Evolutionary conservation across 1,284 basidiomycete species (phyloP).

Genomic region (Malassezia restricta): DNA sequence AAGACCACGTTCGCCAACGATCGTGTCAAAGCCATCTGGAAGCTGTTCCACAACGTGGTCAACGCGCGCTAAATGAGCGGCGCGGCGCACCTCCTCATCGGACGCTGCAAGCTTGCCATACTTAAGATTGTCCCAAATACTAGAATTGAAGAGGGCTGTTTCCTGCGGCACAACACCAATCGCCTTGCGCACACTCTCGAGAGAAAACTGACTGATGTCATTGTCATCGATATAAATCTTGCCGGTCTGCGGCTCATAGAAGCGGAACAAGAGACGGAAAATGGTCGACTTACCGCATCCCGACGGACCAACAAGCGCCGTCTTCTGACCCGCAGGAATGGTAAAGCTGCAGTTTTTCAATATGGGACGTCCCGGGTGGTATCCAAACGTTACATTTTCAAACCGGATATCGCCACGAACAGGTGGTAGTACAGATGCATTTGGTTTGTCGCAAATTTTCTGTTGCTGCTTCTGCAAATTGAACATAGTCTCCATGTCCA

Average conservation of each 20-base stretch:
- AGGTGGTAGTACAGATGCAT: constrained; percentile 59
- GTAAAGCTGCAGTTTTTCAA: constrained; percentile 67
- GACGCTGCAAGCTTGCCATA: constrained; percentile 80
- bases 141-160: constrained; percentile 88
- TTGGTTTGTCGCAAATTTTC: constrained; percentile 61
- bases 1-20: constrained; percentile 85
- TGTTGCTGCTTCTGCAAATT: constrained; percentile 75
- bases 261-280: constrained; percentile 82
- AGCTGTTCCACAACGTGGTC: constrained; percentile 66
- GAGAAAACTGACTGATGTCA: constrained; percentile 62
- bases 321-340: constrained; percentile 86
- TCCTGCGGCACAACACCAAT: constrained; percentile 97
- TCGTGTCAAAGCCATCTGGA: constrained; percentile 74
- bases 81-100: constrained; percentile 75
- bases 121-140: constrained; percentile 85
- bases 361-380: constrained; percentile 79
- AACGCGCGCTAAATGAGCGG: constrained; percentile 72
- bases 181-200: constrained; percentile 60
- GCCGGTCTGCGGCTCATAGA: constrained; percentile 75
- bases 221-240: constrained; percentile 75
- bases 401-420: constrained; percentile 76
- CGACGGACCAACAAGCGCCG: constrained; percentile 88
- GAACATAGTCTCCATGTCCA: constrained; percentile 94
- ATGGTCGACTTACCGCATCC: constrained; percentile 98
- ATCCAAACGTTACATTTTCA: constrained; percentile 81